A percentile compares a stretch with the other conserved stretches of the same genome.
Conservation (phyloP, 345 rosid species). For the Microcos paniculata region DNA sequence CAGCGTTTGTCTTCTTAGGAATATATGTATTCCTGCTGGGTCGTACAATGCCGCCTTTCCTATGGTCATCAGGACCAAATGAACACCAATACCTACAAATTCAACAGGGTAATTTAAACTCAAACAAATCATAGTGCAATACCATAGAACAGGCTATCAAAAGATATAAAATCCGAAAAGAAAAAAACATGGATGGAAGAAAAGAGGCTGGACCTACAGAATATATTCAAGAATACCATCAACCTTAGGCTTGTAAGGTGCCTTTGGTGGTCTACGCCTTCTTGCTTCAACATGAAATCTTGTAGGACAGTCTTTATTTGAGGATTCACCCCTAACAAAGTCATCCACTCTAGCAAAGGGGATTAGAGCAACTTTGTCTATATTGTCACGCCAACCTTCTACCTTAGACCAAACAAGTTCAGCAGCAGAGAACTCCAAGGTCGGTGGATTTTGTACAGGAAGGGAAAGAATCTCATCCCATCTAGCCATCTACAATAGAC, state of each 20-base stretch:
- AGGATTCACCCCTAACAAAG: constrained; percentile 89
- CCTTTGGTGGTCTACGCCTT: constrained; percentile 53
- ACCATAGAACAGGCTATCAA: constrained; percentile 7
- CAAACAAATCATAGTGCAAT: not conserved
- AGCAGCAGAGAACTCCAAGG: constrained; percentile 71
- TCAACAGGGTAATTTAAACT: constrained; percentile 18
- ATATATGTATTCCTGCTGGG: constrained; percentile 84
- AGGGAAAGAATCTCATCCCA: constrained; percentile 95
- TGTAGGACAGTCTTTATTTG: constrained; percentile 80
- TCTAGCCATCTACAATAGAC: constrained; percentile 72
- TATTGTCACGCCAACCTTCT: constrained; percentile 90
- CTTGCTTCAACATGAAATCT: constrained; percentile 96
- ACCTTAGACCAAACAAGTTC: constrained; percentile 93
- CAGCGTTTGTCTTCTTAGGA: constrained; percentile 85
- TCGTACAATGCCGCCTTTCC: constrained; percentile 80
- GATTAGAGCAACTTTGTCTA: constrained; percentile 88
- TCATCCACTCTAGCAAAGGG: constrained; percentile 92
- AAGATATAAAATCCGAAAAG: not conserved
- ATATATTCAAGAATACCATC: constrained; percentile 96
- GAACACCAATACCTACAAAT: constrained; percentile 94
- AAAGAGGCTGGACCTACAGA: constrained; percentile 54
- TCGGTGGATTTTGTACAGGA: constrained; percentile 84
- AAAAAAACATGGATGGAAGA: constrained; percentile 19
- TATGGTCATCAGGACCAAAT: constrained; percentile 93
- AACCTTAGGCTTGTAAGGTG: constrained; percentile 77